phyloP scores from a whole-genome alignment of 352 stramenopile species.

The Phytopythium oedochilum region DNA sequence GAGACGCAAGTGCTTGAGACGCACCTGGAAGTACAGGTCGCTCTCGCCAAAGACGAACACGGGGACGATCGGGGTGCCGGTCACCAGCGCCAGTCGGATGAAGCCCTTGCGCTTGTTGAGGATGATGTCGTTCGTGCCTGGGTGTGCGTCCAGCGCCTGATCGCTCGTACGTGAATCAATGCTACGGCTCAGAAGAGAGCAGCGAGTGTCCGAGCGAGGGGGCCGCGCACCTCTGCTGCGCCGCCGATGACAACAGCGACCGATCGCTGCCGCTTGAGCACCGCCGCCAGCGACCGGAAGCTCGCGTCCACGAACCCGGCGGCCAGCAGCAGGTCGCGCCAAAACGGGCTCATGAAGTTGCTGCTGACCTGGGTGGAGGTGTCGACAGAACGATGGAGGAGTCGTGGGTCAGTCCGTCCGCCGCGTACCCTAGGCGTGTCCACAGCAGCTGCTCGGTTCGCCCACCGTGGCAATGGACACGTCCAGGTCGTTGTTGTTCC shows the following conservation, averaged over 20 bases:
- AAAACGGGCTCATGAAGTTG: conserved; percentile 51
- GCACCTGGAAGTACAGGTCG: conserved; percentile 42
- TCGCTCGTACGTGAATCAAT: neutral
- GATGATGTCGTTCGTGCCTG: conserved; percentile 40
- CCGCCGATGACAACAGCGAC: conserved; percentile 36
- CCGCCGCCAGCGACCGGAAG: conserved; percentile 28
- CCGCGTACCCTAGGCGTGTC: neutral
- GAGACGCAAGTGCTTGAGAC: neutral
- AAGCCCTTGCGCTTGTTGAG: conserved; percentile 66
- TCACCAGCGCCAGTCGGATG: conserved; percentile 52
- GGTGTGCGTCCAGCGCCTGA: conserved; percentile 41
- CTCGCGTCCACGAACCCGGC: conserved; percentile 50
- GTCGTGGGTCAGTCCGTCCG: neutral
- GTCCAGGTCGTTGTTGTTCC: conserved; percentile 34
- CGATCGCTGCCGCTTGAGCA: conserved; percentile 24
- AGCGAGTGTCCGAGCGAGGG: neutral
- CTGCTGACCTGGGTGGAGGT: conserved; percentile 20
- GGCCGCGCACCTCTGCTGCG: conserved; percentile 26
- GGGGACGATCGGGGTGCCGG: conserved; percentile 47
- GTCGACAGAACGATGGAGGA: neutral
- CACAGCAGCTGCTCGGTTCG: neutral
- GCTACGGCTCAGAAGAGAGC: too few relatives aligned
- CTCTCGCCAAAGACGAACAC: conserved; percentile 74
- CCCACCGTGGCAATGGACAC: conserved; percentile 39
- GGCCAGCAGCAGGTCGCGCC: conserved; percentile 40